Percentiles rank a stretch among this genome's conserved stretches.
Evolutionary conservation across 106 monocot genomes (phyloP).

Genomic region (Hemerocallis citrina): DNA sequence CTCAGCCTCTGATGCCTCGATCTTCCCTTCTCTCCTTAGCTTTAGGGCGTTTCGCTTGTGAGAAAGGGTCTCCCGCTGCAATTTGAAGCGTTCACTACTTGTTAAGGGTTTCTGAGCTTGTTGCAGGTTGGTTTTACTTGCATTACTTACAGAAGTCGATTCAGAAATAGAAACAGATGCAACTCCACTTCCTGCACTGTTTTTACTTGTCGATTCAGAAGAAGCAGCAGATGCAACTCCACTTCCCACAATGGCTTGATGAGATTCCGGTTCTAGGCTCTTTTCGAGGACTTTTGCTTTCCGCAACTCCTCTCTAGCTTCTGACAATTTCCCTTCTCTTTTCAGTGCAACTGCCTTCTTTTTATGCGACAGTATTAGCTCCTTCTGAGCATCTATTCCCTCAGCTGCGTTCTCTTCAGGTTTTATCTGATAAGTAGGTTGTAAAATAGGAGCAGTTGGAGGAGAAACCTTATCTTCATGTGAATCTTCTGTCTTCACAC

Average conservation of each 20-base stretch:
- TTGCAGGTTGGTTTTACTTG: slow-evolving; percentile 13
- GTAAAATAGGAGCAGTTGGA: background rate
- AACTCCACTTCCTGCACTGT: slow-evolving; percentile 22
- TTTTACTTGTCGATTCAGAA: background rate
- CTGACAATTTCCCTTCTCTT: slow-evolving; percentile 82
- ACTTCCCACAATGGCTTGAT: slow-evolving; percentile 9
- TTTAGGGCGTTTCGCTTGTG: slow-evolving; percentile 87
- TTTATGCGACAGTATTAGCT: slow-evolving; percentile 60
- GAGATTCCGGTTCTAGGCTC: slow-evolving; percentile 31
- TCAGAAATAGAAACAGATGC: slow-evolving; percentile 13
- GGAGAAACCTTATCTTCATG: background rate
- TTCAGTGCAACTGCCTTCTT: slow-evolving; percentile 74
- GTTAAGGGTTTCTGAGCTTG: slow-evolving; percentile 53
- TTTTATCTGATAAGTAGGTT: background rate
- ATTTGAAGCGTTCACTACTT: slow-evolving; percentile 64
- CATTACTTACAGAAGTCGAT: slow-evolving; percentile 9
- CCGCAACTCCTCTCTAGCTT: slow-evolving; percentile 79
- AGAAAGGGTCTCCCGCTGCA: slow-evolving; percentile 88
- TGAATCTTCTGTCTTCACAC: background rate
- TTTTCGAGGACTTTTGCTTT: slow-evolving; percentile 82
- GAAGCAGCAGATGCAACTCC: slow-evolving; percentile 12
- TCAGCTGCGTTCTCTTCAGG: slow-evolving; percentile 5
- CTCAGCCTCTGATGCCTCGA: slow-evolving; percentile 70
- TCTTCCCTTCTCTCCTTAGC: slow-evolving; percentile 89
- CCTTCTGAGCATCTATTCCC: slow-evolving; percentile 24